A percentile compares a stretch with the other conserved stretches of the same genome.
These are phyloP conservation scores for Kluyveromyces wickerhamii DNA, from an alignment of 805 yeast species.

Conservation along the genomic window DNA sequence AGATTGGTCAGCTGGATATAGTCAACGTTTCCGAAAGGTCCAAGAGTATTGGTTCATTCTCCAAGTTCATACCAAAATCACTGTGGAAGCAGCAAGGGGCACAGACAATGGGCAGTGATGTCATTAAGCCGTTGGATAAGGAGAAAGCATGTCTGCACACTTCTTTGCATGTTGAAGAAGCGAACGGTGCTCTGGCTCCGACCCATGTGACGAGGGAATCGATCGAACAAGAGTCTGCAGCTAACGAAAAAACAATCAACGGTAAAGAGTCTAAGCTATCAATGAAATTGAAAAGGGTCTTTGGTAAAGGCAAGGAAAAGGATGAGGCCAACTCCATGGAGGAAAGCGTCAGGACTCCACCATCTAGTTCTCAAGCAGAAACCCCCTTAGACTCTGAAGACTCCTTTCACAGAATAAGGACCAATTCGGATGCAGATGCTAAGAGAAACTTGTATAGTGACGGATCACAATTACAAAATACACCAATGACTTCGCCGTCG, in stretches of 20 bases:
- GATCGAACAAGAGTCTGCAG: conserved; percentile 1
- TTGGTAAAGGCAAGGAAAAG: neutral
- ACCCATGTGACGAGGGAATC: neutral
- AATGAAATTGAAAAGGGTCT: conserved; percentile 2
- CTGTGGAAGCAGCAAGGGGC: conserved; percentile 3
- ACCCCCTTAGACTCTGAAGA: too few species aligned
- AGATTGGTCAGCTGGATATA: neutral
- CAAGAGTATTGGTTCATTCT: conserved; percentile 1
- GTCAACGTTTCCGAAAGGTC: neutral
- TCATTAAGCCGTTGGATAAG: neutral
- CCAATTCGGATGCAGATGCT: conserved; percentile 1
- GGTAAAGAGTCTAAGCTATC: conserved; percentile 5
- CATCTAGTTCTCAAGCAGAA: too few species aligned
- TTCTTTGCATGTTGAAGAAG: neutral
- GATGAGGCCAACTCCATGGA: too few species aligned
- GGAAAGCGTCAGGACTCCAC: too few species aligned
- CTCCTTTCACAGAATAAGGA: neutral
- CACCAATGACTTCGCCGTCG: conserved; percentile 28
- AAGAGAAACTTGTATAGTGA: conserved; percentile 5
- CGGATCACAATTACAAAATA: conserved; percentile 1
- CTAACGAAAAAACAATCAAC: neutral
- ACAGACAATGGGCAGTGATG: neutral
- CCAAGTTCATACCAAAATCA: conserved; percentile 2
- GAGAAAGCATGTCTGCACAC: neutral
- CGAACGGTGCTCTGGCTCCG: neutral